Conservation (phyloP, 176 grass and related monocot genomes). For the Zizania latifolia region DNA sequence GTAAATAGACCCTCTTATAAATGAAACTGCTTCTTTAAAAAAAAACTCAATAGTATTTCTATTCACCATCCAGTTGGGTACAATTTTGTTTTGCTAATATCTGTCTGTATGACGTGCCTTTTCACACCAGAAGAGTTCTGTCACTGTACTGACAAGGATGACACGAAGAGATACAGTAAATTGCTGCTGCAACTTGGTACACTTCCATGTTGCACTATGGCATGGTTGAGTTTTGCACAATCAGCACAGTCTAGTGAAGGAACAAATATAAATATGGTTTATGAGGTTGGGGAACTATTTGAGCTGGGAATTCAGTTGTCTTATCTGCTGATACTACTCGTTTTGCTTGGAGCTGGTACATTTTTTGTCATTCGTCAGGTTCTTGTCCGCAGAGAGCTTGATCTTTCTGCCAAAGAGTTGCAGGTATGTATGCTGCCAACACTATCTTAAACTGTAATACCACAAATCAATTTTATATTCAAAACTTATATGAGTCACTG, state of each 20-base stretch:
- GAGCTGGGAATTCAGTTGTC: constrained; percentile 93
- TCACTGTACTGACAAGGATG: not conserved
- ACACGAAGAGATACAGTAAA: constrained; percentile 18
- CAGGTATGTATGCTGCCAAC: constrained; percentile 47
- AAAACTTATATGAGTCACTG: not conserved
- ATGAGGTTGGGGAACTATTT: constrained; percentile 80
- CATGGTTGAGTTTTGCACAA: constrained; percentile 59
- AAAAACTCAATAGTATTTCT: not conserved
- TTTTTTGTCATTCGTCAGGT: constrained; percentile 94
- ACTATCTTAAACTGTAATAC: not conserved
- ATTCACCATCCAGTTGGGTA: not conserved
- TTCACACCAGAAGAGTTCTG: not conserved
- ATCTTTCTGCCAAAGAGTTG: constrained; percentile 98
- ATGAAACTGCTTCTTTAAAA: not conserved
- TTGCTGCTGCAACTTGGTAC: constrained; percentile 19
- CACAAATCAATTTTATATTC: not conserved
- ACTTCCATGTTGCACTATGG: constrained; percentile 51
- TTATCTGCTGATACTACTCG: constrained; percentile 78
- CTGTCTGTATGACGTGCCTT: not conserved
- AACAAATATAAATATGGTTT: constrained; percentile 60
- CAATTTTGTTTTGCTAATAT: not conserved
- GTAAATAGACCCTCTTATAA: too few relatives aligned
- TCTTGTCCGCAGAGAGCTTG: constrained; percentile 89
- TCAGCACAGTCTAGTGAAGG: constrained; percentile 63
- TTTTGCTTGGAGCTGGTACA: constrained; percentile 78